Evolutionary conservation across 2,329 filamentous ascomycete species (phyloP).

Genomic region (Ascocoryne sarcoides): DNA sequence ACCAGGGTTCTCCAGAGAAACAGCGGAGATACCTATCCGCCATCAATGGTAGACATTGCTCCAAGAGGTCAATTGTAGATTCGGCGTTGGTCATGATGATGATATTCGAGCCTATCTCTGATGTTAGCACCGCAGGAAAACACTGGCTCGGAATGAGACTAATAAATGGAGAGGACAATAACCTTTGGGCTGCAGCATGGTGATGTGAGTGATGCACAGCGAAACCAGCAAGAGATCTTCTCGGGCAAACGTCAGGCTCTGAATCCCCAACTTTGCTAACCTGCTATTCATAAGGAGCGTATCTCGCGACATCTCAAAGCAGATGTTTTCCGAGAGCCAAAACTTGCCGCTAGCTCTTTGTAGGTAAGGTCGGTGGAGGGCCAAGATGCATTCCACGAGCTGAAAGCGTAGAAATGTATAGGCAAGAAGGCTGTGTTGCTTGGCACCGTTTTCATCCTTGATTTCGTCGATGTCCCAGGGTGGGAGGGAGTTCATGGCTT

Average conservation of each 20-base stretch:
- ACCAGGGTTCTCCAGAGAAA: slow-evolving; percentile 49
- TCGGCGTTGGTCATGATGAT: slow-evolving; percentile 55
- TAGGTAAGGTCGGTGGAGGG: slow-evolving; percentile 51
- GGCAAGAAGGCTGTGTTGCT: slow-evolving; percentile 47
- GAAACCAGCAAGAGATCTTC: slow-evolving; percentile 52
- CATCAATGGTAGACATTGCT: slow-evolving; percentile 52
- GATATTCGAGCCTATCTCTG: slow-evolving; percentile 39
- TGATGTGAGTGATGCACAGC: slow-evolving; percentile 53
- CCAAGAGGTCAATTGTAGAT: slow-evolving; percentile 51
- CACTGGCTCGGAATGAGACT: background rate
- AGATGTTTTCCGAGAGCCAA: slow-evolving; percentile 54
- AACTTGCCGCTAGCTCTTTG: slow-evolving; percentile 53
- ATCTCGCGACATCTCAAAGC: slow-evolving; percentile 53
- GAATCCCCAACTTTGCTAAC: slow-evolving; percentile 48
- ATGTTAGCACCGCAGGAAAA: slow-evolving; percentile 8
- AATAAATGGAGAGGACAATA: background rate
- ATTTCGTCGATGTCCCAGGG: slow-evolving; percentile 45
- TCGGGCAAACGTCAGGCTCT: slow-evolving; percentile 50
- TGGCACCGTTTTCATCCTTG: slow-evolving; percentile 25
- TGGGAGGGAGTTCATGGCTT: slow-evolving; percentile 51
- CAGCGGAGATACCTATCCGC: slow-evolving; percentile 50
- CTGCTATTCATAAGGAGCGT: slow-evolving; percentile 54
- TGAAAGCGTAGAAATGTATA: slow-evolving; percentile 54
- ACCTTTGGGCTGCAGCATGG: slow-evolving; percentile 47
- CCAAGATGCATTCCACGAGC: slow-evolving; percentile 52